These are phyloP conservation scores for Bullera alba DNA, from an alignment of 768 basidiomycete species.

Conservation along the genomic window DNA sequence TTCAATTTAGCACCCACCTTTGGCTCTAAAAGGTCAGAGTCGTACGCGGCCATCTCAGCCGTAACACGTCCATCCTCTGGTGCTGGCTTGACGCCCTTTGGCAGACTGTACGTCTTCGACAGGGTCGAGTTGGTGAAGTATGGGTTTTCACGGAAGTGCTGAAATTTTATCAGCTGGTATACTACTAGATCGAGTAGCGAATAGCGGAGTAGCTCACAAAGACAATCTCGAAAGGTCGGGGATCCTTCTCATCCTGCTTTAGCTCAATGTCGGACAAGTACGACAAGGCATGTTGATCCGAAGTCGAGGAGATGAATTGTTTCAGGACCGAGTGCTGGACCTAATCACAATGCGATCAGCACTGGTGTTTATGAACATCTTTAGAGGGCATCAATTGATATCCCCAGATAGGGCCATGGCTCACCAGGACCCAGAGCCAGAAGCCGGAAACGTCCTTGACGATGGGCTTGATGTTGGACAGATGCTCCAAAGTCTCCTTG, in stretches of 20 bases:
- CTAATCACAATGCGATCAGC: no score
- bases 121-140: slow-evolving; percentile 43
- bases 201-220: slow-evolving; percentile 59
- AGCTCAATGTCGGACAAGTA: slow-evolving; percentile 84
- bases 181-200: neutral
- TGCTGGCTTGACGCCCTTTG: slow-evolving; percentile 8
- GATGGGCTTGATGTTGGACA: slow-evolving; percentile 1
- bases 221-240: slow-evolving; percentile 74
- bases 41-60: neutral
- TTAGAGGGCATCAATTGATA: neutral
- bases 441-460: slow-evolving; percentile 19
- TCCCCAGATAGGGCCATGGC: neutral
- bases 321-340: neutral
- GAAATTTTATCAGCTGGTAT: neutral
- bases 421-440: slow-evolving; percentile 18
- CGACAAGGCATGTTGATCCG: slow-evolving; percentile 73
- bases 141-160: slow-evolving; percentile 46
- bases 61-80: slow-evolving; percentile 11
- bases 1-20: no score
- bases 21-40: no score
- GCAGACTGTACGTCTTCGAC: slow-evolving; percentile 35
- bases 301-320: slow-evolving; percentile 25
- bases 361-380: no score
- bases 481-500: slow-evolving; percentile 1
- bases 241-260: slow-evolving; percentile 63